phyloP scores from a whole-genome alignment of 768 basidiomycete species.

The Daedaleopsis nitida region DNA sequence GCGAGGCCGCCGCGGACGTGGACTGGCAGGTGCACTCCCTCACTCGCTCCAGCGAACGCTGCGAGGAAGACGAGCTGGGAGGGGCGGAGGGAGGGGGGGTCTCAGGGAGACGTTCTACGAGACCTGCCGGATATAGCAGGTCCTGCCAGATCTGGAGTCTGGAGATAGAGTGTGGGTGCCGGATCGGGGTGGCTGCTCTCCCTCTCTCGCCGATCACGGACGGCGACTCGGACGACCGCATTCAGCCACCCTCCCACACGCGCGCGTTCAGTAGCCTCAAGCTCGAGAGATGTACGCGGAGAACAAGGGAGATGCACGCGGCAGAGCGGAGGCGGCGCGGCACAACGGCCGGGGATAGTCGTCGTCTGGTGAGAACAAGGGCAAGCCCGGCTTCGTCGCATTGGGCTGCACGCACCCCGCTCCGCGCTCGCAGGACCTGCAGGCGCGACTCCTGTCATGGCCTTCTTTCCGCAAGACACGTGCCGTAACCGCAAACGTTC shows the following conservation, averaged over 20 bases:
- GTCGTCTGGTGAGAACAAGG: conserved; percentile 14
- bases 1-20: too few species aligned
- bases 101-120: conserved; percentile 5
- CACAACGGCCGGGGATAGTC: background rate
- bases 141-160: conserved; percentile 16
- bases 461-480: conserved; percentile 9
- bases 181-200: background rate
- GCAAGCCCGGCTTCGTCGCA: background rate
- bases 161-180: conserved; percentile 1
- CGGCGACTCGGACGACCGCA: background rate
- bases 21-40: too few species aligned
- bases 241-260: background rate
- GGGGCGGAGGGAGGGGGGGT: background rate
- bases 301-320: background rate
- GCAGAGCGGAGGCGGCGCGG: background rate
- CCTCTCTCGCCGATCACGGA: background rate
- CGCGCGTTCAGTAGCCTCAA: too few species aligned
- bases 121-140: conserved; percentile 9
- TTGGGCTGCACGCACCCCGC: background rate
- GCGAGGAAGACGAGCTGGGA: background rate
- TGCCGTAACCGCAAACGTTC: conserved; percentile 6
- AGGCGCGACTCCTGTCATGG: conserved; percentile 6
- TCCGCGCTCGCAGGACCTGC: background rate
- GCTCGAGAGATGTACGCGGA: too few species aligned
- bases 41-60: background rate